A percentile compares a stretch with the other conserved stretches of the same genome.
Conservation (phyloP, 2,329 filamentous ascomycete species). For the Endothia cerciana region DNA sequence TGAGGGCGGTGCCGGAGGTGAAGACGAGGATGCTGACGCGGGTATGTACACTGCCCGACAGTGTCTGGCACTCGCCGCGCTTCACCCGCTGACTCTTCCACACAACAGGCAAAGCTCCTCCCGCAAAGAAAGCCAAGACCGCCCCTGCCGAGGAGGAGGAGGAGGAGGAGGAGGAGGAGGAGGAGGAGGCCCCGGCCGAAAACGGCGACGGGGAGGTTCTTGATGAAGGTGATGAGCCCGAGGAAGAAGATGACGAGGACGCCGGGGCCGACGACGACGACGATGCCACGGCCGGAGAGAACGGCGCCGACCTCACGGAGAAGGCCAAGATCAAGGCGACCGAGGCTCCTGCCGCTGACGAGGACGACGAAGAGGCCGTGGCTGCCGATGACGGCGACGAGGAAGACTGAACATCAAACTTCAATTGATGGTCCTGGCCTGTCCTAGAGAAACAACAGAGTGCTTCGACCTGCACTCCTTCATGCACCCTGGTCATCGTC, state of each 20-base stretch:
- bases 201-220: constrained; percentile 31
- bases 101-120: constrained; percentile 44
- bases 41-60: constrained; percentile 37
- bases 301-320: constrained; percentile 27
- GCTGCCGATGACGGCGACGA: constrained; percentile 39
- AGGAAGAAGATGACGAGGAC: constrained; percentile 32
- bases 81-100: constrained; percentile 1
- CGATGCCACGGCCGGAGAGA: constrained; percentile 10
- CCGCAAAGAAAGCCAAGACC: constrained; percentile 58
- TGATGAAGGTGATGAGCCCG: constrained; percentile 30
- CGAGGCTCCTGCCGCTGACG: constrained; percentile 37
- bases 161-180: constrained; percentile 29
- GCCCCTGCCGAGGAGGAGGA: constrained; percentile 34
- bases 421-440: neutral
- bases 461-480: constrained; percentile 1
- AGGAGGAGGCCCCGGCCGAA: constrained; percentile 30
- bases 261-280: constrained; percentile 34
- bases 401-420: constrained; percentile 32
- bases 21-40: constrained; percentile 39
- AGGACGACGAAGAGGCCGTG: constrained; percentile 39
- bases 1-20: constrained; percentile 40
- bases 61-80: neutral
- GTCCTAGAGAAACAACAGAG: neutral
- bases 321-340: constrained; percentile 31
- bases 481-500: neutral